Evolutionary conservation across 345 rosid species (phyloP), one percentile per base, ranked within the genome.

Genomic region (Eucalyptus tenuipes): DNA sequence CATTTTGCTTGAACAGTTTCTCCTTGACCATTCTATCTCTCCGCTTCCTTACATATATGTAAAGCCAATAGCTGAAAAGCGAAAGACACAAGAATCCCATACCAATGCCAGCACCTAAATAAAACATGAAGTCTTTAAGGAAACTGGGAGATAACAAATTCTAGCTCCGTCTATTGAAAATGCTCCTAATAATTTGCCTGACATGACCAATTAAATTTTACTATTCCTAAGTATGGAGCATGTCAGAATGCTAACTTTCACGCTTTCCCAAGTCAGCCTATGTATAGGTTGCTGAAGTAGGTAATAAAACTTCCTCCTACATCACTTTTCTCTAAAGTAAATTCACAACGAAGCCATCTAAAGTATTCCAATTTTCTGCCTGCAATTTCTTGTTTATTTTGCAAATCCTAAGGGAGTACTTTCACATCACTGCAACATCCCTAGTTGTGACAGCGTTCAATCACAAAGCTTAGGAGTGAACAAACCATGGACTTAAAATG

Each of bases 1-100:
- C 92, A n/a, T 92, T 92, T 49, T 92, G 89, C 52, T 47, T 8
- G 20, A 92, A 91, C 80, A 53, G 47, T 49, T 86, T 88, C 82
- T 90, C 45, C 48, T 80, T 90, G 16, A 85, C 29, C 0, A 57
- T 57, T 57, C 6, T 57, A 0, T 57, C 64, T 10, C 29, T 81
- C 18, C 25, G 87, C 84, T 89, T 90, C 84, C 27, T 68, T 14
- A 82, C 4, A 55, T 20, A 75, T 25, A 42, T n/a, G 42, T 53
- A 91, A 9, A 88, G n/a, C 17, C 44, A 37, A 87, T 52, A 90
- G 42, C 88, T 80, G 31, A 50, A 18, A 82, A 90, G 40, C 52
- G 64, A 68, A 37, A 86, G 10, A 68, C 89, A 87, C 79, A 15
- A 88, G 1, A 89, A 64, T 20, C 89, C 89, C 68, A 49, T 3